Base-by-base conservation (phyloP, 2,329 filamentous ascomycete species). In the Calonectria fujianensis region DNA sequence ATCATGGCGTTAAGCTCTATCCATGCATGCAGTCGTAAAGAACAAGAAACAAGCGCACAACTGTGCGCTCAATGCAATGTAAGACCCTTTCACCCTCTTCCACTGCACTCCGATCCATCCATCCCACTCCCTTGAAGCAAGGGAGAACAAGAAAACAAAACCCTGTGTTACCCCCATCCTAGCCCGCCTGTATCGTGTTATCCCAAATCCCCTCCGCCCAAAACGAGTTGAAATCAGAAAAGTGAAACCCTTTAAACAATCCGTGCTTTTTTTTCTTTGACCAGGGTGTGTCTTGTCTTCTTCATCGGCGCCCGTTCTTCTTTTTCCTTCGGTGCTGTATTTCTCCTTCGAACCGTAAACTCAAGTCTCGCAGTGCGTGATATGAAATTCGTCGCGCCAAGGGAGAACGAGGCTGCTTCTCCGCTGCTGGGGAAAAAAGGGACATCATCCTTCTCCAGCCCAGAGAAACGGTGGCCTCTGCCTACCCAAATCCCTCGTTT, bases 1-100 rank as follows among this genome's bases (percentile, higher is more conserved):
- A 63, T 75, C 66, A 74, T 76, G 74, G 71, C 75, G 68, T 71
- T 77, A 75, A 76, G 69, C 69, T 77, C 72, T 77, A 76, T 77
- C 76, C 75, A 77, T 76, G 73, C 75, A 74, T 75, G 68, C 72
- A 70, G 67, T 68, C 64, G 41, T 64, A 73, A 77, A 70, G 35
- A 57, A 71, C 50, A 74, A 50, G 67, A 52, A 69, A 63, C 59
- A 37, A 37, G 63, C 65, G 54, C 54, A 61, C 70, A 75, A 69
- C 41, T 74, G 57, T 70, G 72, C 76, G 71, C 76, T 50, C 41
- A 61, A 70, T 75, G 67, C 69, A 51, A 72, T 59, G 69, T 70
- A 61, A 65, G 39, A 45, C 31, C 59, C n/a, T 41, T 71, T 69
- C 64, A 61, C 41, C 35, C 18, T 73, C 70, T 57, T 45, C 57